Base-by-base conservation (phyloP, 2,329 filamentous ascomycete species). In the Dactylellina parvicollis region DNA sequence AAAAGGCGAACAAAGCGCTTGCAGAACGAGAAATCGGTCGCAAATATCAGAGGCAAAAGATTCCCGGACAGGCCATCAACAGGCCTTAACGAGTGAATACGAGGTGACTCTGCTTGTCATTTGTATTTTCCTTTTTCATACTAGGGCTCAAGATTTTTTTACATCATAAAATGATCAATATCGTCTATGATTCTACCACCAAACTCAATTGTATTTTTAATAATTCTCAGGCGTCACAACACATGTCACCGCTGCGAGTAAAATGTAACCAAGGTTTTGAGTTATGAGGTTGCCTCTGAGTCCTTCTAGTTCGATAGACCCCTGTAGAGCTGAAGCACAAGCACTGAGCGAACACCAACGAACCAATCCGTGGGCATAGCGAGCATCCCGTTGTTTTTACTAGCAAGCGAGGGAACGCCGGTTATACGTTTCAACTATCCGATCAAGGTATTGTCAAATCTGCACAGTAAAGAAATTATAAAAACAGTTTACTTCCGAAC, bases 1-100 rank as follows among this genome's bases (percentile, higher is more conserved):
- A 47, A 54, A 57, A 59, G 26, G 66, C 67, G 67, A 72, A 46
- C 67, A 72, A 64, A 72, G 66, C 66, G 66, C 47, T 71, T 44
- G 66, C 66, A 52, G 57, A 64, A 64, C 66, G 22, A 64, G 66
- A 71, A 71, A 64, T 59, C 52, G 42, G 32, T 10, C 38, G 30
- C 47, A 34, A 57, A 50, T 40, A 12, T 38, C 34, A 61, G 26
- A 9, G 38, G 16, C 28, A 57, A 30, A 28, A 24, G 8, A 16
- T 20, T 44, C 24, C 42, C 16, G 22, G 42, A 32, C 30, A 5
- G 42, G 57, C 36, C 30, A 16, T 44, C 42, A 34, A 24, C 40
- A 32, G 42, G 50, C 28, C 26, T 40, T 16, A 44, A 38, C 20
- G 49, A 30, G 22, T 52, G 49, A 65, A 64, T 72, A 72, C 59